Percentiles rank a stretch among this genome's conserved stretches.
phyloP scores from a whole-genome alignment of 1,284 basidiomycete species.

The Ustilago loliicola region DNA sequence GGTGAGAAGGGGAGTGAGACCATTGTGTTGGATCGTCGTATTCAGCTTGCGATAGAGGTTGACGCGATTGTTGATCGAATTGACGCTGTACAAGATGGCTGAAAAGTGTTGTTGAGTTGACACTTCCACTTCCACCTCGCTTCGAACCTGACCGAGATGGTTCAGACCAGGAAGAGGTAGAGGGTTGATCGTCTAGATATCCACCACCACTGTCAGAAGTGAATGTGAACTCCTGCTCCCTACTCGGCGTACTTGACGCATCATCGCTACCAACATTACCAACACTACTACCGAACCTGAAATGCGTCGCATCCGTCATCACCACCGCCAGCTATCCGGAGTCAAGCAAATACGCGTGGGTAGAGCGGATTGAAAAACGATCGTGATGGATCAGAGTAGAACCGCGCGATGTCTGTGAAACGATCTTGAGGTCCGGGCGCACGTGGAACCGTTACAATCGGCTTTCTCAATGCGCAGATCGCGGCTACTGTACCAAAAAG shows the following conservation, averaged over 20 bases:
- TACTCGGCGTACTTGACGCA: not conserved
- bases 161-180: not conserved
- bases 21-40: constrained; percentile 19
- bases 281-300: not conserved
- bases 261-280: not conserved
- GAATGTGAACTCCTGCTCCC: not conserved
- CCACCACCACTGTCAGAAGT: not conserved
- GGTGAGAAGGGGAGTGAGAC: constrained; percentile 1
- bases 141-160: not conserved
- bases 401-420: not conserved
- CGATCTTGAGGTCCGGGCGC: not conserved
- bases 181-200: constrained; percentile 26
- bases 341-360: not conserved
- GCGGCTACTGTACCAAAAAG: not conserved
- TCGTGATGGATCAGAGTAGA: not conserved
- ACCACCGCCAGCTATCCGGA: not conserved
- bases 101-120: constrained; percentile 22
- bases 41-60: constrained; percentile 9
- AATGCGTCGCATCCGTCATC: not conserved
- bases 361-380: too few species aligned
- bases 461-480: not conserved
- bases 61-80: not conserved
- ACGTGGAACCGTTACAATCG: not conserved
- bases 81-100: constrained; percentile 23
- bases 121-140: not conserved